Evolutionary conservation across 805 yeast species (phyloP), one percentile per base, ranked within the genome.

Genomic region (Suhomyces sp.): DNA sequence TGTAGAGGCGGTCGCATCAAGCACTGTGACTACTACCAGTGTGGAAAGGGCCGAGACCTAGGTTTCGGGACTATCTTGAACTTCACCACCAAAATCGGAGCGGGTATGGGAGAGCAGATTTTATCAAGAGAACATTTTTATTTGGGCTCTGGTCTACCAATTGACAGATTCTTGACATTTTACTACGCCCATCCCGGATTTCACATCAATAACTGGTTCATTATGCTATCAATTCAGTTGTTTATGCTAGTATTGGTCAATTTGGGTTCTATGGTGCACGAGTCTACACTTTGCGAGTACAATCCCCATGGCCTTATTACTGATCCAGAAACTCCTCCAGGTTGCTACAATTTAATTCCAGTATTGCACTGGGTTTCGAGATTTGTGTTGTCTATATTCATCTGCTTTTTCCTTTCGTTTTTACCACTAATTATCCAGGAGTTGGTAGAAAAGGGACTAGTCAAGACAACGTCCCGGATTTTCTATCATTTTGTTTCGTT

Each of bases 21-120:
- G 72, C 98, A 93, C 68, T 88, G 97, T 70, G 98, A 93, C 65
- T 93, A 87, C 70, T 91, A 85, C 70, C 98, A 93, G 69, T 93
- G 98, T 71, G 98, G 98, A 31, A 93, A 93, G 68, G 98, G 98
- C 0, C 80, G 98, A 68, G 98, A 93, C 73, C 73, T 93, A 51
- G 98, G 98, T 2, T 93, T 93, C 71, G 87, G 91, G 1, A 89
- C 97, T 0, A 91, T 93, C 58, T 76, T 93, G 60, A 93, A 92
- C 65, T 93, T 93, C 74, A 93, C 97, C 0, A 87, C 97, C 2
- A 93, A 93, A 72, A 92, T 93, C 66, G 98, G 98, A 2, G 94
- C 97, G 44, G 98, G 98, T 48, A 93, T 93, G 98, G 98, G 98
- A 7, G 98, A 93, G 67, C 98, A 93, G 68, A 81, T 92, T 68